A percentile compares a stretch with the other conserved stretches of the same genome.
Evolutionary conservation across 1,139 yeast genomes (phyloP).

Genomic region (Pichia sp.): DNA sequence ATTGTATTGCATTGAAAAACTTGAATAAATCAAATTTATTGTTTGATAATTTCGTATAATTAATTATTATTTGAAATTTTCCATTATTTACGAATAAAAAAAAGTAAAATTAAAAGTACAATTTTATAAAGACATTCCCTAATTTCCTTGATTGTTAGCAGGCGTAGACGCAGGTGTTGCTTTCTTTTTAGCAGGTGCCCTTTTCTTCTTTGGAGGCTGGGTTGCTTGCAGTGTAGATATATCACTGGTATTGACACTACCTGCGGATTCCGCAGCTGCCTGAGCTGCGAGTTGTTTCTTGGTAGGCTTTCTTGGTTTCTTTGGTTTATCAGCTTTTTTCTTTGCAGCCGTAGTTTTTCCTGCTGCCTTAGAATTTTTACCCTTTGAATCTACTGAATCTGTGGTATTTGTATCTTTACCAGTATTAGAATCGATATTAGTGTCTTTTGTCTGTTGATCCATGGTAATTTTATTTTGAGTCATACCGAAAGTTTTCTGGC

Average conservation of each 20-base stretch:
- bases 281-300: conserved; percentile 30
- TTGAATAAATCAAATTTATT: too few relatives aligned
- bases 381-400: background rate
- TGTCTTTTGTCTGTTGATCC: too few relatives aligned
- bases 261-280: conserved; percentile 20
- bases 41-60: too few relatives aligned
- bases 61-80: too few relatives aligned
- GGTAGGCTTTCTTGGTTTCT: conserved; percentile 28
- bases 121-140: too few relatives aligned
- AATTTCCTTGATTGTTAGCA: too few relatives aligned
- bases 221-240: conserved; percentile 16
- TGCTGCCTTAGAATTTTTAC: conserved; percentile 10
- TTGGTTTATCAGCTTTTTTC: conserved; percentile 24
- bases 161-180: conserved; percentile 2
- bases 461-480: conserved; percentile 1
- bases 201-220: conserved; percentile 27
- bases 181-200: conserved; percentile 25
- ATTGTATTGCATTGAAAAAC: conserved; percentile 44
- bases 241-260: conserved; percentile 12
- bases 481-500: conserved; percentile 2
- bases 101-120: conserved; percentile 1
- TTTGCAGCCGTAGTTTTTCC: conserved; percentile 11
- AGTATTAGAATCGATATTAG: too few relatives aligned
- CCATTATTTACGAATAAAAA: too few relatives aligned
- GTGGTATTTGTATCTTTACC: conserved; percentile 7